phyloP scores from a whole-genome alignment of 2,329 filamentous ascomycete species.

The Knoxdaviesia proteae region DNA sequence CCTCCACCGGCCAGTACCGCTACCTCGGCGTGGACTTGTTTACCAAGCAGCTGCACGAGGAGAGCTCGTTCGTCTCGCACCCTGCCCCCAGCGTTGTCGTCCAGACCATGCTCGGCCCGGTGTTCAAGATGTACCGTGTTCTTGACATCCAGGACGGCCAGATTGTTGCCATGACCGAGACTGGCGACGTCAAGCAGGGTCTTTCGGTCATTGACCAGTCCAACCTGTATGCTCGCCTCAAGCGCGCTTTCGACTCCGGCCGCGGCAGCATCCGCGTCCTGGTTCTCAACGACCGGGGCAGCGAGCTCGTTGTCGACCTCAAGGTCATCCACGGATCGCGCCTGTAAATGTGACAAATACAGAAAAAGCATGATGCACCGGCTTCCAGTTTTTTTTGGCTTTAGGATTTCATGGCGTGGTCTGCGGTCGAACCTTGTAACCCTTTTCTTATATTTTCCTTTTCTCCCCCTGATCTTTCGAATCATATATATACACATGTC shows the following conservation, averaged over 20 bases:
- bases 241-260: constrained; percentile 70
- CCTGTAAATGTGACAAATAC: constrained; percentile 24
- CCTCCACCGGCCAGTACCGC: constrained; percentile 96
- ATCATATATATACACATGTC: no score
- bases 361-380: no score
- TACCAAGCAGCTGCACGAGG: constrained; percentile 98
- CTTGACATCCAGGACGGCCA: constrained; percentile 79
- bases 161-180: constrained; percentile 95
- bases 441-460: neutral
- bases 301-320: constrained; percentile 94
- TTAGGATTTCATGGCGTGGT: constrained; percentile 9
- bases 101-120: constrained; percentile 96
- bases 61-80: constrained; percentile 95
- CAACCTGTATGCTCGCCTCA: constrained; percentile 62
- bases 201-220: constrained; percentile 91
- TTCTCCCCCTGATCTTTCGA: no score
- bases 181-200: constrained; percentile 91
- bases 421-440: neutral
- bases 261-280: constrained; percentile 87
- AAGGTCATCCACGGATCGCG: constrained; percentile 81
- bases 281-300: constrained; percentile 81
- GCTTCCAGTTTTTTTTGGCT: constrained; percentile 4
- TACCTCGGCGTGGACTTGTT: constrained; percentile 99
- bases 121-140: constrained; percentile 99
- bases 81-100: constrained; percentile 89